Evolutionary conservation across 805 yeast species (phyloP).

Genomic region (Metschnikowia peoriensis): DNA sequence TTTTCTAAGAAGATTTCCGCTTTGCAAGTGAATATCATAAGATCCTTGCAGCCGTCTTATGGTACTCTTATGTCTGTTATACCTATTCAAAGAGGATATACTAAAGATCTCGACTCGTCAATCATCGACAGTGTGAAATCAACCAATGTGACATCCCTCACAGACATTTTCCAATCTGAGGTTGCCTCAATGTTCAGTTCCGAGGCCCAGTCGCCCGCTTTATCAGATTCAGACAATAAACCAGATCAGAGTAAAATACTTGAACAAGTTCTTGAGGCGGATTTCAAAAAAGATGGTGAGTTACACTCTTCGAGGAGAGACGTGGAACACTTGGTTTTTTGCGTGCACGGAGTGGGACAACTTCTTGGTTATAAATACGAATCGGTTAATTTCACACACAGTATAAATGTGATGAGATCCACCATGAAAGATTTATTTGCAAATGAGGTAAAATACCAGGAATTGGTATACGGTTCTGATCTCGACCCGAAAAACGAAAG

Average conservation of each 20-base stretch:
- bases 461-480: conserved; percentile 28
- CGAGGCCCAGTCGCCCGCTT: conserved; percentile 16
- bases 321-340: conserved; percentile 68
- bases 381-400: conserved; percentile 83
- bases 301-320: conserved; percentile 21
- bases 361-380: conserved; percentile 74
- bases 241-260: conserved; percentile 18
- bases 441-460: conserved; percentile 37
- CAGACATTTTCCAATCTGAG: conserved; percentile 33
- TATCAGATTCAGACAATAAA: conserved; percentile 5
- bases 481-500: conserved; percentile 15
- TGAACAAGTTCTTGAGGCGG: conserved; percentile 14
- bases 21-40: conserved; percentile 36
- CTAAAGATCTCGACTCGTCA: conserved; percentile 30
- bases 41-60: conserved; percentile 34
- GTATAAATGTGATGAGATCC: conserved; percentile 63
- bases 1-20: conserved; percentile 44
- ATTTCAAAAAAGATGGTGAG: conserved; percentile 5
- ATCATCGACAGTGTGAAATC: conserved; percentile 32
- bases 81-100: conserved; percentile 51
- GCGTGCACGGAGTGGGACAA: conserved; percentile 96
- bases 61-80: conserved; percentile 46
- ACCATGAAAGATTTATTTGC: conserved; percentile 51
- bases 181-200: conserved; percentile 22
- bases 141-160: conserved; percentile 31